A percentile compares a stretch with the other conserved stretches of the same genome.
Evolutionary conservation across 208 protist genomes (phyloP).

Genomic region (Trypanosoma mega): DNA sequence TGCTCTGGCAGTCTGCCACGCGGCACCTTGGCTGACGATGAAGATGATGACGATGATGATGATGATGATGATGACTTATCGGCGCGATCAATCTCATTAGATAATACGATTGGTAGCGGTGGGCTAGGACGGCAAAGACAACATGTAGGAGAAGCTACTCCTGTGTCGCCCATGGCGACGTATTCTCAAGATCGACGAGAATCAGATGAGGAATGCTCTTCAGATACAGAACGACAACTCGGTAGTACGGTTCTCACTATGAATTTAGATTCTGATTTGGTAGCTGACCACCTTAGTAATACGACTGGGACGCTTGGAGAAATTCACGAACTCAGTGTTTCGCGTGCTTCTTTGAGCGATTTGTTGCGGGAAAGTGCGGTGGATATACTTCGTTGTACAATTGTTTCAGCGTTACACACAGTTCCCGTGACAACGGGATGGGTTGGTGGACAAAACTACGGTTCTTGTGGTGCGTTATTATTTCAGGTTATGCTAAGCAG

Average conservation of each 20-base stretch:
- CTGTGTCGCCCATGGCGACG: no score
- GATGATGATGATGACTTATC: background rate
- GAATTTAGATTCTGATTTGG: no score
- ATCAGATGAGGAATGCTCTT: no score
- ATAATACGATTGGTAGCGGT: no score
- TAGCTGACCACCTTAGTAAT: no score
- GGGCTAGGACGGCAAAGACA: background rate
- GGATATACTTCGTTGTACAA: constrained; percentile 46
- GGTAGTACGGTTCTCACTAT: no score
- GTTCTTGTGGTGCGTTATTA: constrained; percentile 72
- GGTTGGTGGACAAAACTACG: constrained; percentile 62
- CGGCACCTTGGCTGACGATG: background rate
- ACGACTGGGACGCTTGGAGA: background rate
- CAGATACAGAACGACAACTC: no score
- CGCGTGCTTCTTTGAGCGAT: constrained; percentile 19
- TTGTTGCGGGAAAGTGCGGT: constrained; percentile 43
- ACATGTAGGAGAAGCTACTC: background rate
- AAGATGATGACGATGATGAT: constrained; percentile 4
- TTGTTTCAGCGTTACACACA: constrained; percentile 58
- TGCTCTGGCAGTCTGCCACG: no score
- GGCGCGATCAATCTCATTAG: no score
- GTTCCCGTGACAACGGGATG: constrained; percentile 36
- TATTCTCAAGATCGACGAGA: no score
- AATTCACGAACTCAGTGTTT: background rate
- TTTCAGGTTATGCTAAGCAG: constrained; percentile 78